Percentiles rank a stretch among this genome's conserved stretches.
These are phyloP conservation scores for Fomitopsis serialis DNA, from an alignment of 768 basidiomycete genomes.

Conservation along the genomic window DNA sequence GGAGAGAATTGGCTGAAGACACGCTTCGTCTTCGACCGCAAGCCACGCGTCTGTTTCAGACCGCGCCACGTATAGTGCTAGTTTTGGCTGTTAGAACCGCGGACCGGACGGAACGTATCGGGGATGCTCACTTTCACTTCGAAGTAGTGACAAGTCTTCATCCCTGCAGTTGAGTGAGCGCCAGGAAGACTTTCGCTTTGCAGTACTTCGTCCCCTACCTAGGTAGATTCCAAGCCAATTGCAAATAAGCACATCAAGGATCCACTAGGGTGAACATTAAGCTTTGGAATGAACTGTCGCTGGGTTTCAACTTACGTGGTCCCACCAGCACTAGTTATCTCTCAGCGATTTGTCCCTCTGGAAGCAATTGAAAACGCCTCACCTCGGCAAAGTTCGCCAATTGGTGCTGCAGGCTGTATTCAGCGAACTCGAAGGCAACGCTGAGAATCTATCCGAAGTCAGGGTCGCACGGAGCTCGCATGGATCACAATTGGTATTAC, in stretches of 20 bases:
- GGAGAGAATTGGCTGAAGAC: slow-evolving; percentile 83
- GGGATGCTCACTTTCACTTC: slow-evolving; percentile 65
- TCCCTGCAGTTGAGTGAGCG: slow-evolving; percentile 41
- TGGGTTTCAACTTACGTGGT: slow-evolving; percentile 55
- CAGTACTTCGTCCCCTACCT: slow-evolving; percentile 40
- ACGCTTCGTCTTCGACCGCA: slow-evolving; percentile 74
- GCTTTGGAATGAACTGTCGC: neutral
- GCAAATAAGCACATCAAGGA: slow-evolving; percentile 80
- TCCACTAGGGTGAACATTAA: slow-evolving; percentile 48
- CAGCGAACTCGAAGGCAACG: slow-evolving; percentile 83
- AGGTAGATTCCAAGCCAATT: slow-evolving; percentile 87
- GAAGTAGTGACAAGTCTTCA: slow-evolving; percentile 83
- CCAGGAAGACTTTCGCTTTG: slow-evolving; percentile 4
- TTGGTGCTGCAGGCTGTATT: slow-evolving; percentile 85
- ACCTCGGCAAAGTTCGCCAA: slow-evolving; percentile 87
- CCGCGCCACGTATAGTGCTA: slow-evolving; percentile 87
- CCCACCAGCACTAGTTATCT: slow-evolving; percentile 79
- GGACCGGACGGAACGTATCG: neutral
- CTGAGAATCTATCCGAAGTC: slow-evolving; percentile 60
- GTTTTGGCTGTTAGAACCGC: slow-evolving; percentile 8
- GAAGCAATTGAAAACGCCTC: slow-evolving; percentile 22
- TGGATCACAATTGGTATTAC: slow-evolving; percentile 28
- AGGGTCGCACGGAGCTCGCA: no score
- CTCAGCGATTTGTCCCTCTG: slow-evolving; percentile 4
- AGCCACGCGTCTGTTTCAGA: slow-evolving; percentile 67